These are phyloP conservation scores for Pilaira anomala DNA, from an alignment of 192 early-diverging fungal genomes.

Conservation along the genomic window DNA sequence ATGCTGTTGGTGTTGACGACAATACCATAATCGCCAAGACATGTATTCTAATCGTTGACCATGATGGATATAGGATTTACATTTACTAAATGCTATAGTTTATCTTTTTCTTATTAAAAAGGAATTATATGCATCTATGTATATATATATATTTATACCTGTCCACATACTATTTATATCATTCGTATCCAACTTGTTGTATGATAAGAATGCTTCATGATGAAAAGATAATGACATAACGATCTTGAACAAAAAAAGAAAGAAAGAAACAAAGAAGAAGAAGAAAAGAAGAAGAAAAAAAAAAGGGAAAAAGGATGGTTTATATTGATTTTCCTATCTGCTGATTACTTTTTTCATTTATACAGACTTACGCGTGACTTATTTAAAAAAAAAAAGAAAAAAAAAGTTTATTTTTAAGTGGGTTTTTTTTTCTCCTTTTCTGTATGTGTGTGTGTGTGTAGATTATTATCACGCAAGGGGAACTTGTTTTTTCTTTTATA, in stretches of 20 bases:
- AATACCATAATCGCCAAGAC: constrained; percentile 34
- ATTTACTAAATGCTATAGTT: constrained; percentile 30
- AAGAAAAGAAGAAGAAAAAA: neutral
- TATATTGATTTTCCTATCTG: constrained; percentile 7
- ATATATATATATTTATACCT: constrained; percentile 3
- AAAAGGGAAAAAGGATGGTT: constrained; percentile 9
- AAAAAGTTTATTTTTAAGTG: neutral
- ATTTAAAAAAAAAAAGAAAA: no score
- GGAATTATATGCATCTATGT: neutral
- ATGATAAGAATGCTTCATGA: neutral
- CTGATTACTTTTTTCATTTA: constrained; percentile 3
- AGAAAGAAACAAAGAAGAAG: constrained; percentile 14
- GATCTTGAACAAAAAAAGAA: neutral
- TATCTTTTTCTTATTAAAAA: neutral
- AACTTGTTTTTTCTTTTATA: neutral
- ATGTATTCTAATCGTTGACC: constrained; percentile 35
- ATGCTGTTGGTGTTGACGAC: neutral
- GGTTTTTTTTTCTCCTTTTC: constrained; percentile 4
- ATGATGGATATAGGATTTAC: constrained; percentile 23
- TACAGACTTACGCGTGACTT: no score
- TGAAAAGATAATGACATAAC: neutral
- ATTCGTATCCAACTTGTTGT: neutral
- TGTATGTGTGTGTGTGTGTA: neutral
- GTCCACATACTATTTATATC: neutral
- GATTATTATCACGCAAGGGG: neutral